Base-by-base conservation (phyloP, 768 basidiomycete species). In the Dentipellis sp. region DNA sequence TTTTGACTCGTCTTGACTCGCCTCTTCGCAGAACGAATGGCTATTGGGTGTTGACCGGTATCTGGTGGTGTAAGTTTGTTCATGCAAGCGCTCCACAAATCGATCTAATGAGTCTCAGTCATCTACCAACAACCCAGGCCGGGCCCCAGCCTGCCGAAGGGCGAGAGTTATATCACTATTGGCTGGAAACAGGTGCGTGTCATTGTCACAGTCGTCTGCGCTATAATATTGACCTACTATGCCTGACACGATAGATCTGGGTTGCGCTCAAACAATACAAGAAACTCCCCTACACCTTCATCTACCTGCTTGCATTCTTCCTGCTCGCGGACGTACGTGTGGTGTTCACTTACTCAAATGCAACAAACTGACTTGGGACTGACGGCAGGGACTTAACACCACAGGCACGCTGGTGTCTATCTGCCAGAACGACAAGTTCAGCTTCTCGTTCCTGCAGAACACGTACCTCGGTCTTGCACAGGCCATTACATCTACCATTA, bases 51-150 rank as follows among this genome's bases (percentile, higher is more conserved):
- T 48, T 92, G 0, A 74, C 77, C 9, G 91, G 90, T 8, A 82
- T 91, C 50, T 93, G 91, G 83, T 94, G 91, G 91, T 91, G 88
- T 90, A 70, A 50, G 85, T 69, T 19, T 10, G 45, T 38, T 38
- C 11, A 19, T 14, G 4, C 37, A 8, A 8, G 2, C 16, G 37
- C 50, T 16, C 4, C 29, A 40, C 35, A 51, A 46, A 21, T 10
- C 16, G 50, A 10, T 36, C 29, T 37, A 58, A 52, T 52, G 19
- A 1, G 12, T 47, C 0, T 17, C 53, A 91, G 89, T 93, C 62
- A 78, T 92, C 51, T 91, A 82, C 67, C 91, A 94, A 66, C 79
- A 88, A 64, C 87, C 84, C n/a, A 82, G 91, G 9, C 84, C 87
- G 2, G 91, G 91, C 0, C 88, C 90, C 53, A 71, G 82, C 11